phyloP scores from a whole-genome alignment of 2,329 filamentous ascomycete species.

The Dendryphion nanum region DNA sequence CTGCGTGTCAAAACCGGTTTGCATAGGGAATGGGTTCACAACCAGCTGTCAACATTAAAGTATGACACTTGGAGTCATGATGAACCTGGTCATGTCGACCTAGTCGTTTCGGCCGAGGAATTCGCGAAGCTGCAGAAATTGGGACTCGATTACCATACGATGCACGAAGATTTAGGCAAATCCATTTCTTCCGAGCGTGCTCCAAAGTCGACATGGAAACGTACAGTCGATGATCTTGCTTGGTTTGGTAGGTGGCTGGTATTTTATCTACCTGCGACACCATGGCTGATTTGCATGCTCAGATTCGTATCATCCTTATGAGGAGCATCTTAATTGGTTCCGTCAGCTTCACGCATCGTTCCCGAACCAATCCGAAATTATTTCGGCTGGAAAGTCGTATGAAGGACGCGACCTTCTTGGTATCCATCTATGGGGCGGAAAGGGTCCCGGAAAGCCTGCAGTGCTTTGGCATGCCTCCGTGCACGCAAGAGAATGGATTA shows the following conservation, averaged over 20 bases:
- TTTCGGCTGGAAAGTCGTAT: conserved; percentile 27
- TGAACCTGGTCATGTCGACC: conserved; percentile 36
- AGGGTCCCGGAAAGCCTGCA: conserved; percentile 31
- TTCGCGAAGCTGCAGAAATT: conserved; percentile 40
- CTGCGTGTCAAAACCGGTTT: conserved; percentile 38
- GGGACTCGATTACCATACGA: conserved; percentile 32
- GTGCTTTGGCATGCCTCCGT: conserved; percentile 10
- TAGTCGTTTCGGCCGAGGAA: conserved; percentile 43
- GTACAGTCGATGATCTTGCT: conserved; percentile 14
- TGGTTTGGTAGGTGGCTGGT: no score
- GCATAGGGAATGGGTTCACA: conserved; percentile 31
- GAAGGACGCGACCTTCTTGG: conserved; percentile 32
- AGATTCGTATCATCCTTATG: conserved; percentile 33
- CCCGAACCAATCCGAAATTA: conserved; percentile 27
- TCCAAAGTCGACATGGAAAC: conserved; percentile 41
- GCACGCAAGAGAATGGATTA: conserved; percentile 35
- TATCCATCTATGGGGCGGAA: conserved; percentile 31
- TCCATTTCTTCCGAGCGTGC: conserved; percentile 43
- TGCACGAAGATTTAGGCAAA: conserved; percentile 46
- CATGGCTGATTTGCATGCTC: no score
- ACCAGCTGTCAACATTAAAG: conserved; percentile 34
- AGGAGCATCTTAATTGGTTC: conserved; percentile 30
- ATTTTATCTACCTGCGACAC: no score
- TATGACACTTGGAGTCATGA: conserved; percentile 40
- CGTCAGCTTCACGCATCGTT: conserved; percentile 26